Evolutionary conservation across 164 flowering plant species (phyloP).

Genomic region (Paratinospora sagittata): DNA sequence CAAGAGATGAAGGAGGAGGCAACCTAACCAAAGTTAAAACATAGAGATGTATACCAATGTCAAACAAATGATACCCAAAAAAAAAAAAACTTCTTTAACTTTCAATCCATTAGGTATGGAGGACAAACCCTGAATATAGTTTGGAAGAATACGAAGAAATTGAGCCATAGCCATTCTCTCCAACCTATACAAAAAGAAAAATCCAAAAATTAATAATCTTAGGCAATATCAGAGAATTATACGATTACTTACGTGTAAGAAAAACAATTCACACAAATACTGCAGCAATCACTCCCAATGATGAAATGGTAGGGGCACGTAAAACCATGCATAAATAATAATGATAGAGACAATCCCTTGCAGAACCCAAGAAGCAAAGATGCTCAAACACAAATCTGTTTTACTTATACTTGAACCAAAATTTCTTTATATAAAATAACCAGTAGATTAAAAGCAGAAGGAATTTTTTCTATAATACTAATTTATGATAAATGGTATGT

Average conservation of each 20-base stretch:
- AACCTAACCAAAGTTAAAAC: conserved; percentile 34
- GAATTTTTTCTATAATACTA: neutral
- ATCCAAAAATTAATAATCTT: neutral
- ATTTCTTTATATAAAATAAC: too few relatives aligned
- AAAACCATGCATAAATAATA: neutral
- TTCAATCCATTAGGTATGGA: neutral
- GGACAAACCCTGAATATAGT: conserved; percentile 70
- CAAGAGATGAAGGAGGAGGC: conserved; percentile 54
- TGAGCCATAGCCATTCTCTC: conserved; percentile 69
- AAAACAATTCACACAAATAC: neutral
- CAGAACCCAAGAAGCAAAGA: neutral
- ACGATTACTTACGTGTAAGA: neutral
- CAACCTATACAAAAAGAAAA: conserved; percentile 40
- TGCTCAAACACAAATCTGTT: neutral
- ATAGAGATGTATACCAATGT: neutral
- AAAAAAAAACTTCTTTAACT: neutral
- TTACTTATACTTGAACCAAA: too few relatives aligned
- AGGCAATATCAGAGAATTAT: neutral
- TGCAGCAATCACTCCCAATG: neutral
- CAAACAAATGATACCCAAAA: neutral
- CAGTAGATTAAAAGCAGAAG: neutral
- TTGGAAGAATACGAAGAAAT: conserved; percentile 64
- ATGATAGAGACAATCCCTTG: neutral
- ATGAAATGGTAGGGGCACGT: neutral
- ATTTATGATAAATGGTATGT: neutral